Evolutionary conservation across 164 flowering plant genomes (phyloP).

Genomic region (Santalum album): DNA sequence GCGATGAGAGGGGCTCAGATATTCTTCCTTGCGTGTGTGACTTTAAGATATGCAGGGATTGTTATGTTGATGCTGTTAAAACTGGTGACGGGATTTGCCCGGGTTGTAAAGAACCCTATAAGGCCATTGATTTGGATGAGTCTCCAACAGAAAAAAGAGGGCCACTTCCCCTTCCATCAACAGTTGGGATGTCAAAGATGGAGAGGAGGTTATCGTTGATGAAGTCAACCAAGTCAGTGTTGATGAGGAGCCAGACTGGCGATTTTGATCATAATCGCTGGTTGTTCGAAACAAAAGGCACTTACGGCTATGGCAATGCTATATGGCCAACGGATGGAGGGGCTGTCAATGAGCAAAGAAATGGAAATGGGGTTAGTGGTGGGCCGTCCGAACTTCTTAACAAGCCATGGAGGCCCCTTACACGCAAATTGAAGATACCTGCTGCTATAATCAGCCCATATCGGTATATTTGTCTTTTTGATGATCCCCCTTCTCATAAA

Average conservation of each 20-base stretch:
- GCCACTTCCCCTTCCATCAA: conserved; percentile 23
- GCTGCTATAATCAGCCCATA: conserved; percentile 73
- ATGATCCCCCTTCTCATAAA: not conserved
- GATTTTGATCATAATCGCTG: conserved; percentile 71
- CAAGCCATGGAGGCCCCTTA: conserved; percentile 83
- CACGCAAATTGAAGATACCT: conserved; percentile 56
- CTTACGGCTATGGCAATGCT: conserved; percentile 81
- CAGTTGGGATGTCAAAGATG: conserved; percentile 31
- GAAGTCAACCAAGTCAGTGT: conserved; percentile 36
- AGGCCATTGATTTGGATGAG: conserved; percentile 31
- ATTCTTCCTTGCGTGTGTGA: conserved; percentile 45
- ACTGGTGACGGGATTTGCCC: conserved; percentile 42
- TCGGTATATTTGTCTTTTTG: conserved; percentile 30
- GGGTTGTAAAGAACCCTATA: conserved; percentile 55
- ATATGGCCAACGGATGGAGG: conserved; percentile 55
- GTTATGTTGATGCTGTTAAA: conserved; percentile 45
- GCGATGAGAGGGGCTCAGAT: conserved; percentile 21
- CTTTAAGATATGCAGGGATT: conserved; percentile 54
- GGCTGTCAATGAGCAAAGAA: conserved; percentile 17
- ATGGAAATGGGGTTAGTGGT: conserved; percentile 11
- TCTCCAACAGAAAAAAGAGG: conserved; percentile 13
- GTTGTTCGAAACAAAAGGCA: conserved; percentile 67
- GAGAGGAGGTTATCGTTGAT: conserved; percentile 54
- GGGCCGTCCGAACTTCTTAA: conserved; percentile 24
- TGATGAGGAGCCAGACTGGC: conserved; percentile 49